Conservation (phyloP, 2,329 filamentous ascomycete species). For the Cordyceps javanica region DNA sequence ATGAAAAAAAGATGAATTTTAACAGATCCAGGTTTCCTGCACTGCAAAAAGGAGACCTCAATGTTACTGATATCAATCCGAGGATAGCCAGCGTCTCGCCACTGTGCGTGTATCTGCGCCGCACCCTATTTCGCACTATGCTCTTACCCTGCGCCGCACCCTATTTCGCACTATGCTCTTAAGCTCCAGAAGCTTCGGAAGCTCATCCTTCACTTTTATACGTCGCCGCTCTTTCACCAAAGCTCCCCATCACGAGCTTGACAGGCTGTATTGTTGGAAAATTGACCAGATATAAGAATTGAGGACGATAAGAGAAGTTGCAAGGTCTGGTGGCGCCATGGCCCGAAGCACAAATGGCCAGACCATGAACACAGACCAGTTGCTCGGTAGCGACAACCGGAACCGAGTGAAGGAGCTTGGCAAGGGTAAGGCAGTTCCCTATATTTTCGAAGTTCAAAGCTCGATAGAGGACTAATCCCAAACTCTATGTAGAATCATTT, state of each 20-base stretch:
- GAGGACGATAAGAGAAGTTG: neutral
- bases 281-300: no score
- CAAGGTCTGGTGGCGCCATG: neutral
- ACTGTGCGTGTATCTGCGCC: neutral
- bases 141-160: neutral
- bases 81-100: neutral
- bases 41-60: neutral
- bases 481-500: neutral
- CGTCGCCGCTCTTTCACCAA: neutral
- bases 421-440: neutral
- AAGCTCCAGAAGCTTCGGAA: neutral
- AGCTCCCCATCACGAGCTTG: neutral
- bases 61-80: neutral
- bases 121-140: neutral
- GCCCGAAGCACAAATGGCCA: neutral
- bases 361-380: neutral
- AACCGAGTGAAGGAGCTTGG: neutral
- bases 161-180: neutral
- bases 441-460: no score
- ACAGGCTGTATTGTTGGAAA: no score
- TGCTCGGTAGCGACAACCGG: conserved; percentile 4
- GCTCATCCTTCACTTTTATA: neutral
- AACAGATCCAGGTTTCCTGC: neutral
- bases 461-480: neutral
- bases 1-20: neutral